Percentiles rank a stretch among this genome's conserved stretches.
Conservation (phyloP, 345 rosid species). For the Aurinia saxatilis region DNA sequence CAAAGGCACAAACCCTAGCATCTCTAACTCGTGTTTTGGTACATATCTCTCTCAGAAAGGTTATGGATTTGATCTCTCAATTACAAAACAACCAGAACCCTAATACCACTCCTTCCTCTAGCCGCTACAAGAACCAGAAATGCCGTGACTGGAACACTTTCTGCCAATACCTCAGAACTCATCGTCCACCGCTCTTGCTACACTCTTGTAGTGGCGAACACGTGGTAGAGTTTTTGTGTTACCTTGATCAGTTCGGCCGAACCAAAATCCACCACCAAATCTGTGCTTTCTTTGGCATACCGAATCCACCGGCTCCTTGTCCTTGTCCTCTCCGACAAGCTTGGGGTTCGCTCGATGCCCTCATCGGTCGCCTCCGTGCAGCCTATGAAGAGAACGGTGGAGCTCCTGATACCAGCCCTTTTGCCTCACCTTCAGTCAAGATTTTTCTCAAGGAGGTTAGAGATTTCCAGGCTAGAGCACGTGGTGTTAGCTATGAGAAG, state of each 20-base stretch:
- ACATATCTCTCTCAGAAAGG: no score
- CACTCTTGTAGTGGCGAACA: conserved; percentile 71
- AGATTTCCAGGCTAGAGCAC: conserved; percentile 79
- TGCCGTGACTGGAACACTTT: conserved; percentile 90
- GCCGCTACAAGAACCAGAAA: conserved; percentile 86
- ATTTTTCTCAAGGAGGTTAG: conserved; percentile 72
- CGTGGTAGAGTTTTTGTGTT: conserved; percentile 69
- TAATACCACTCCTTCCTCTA: conserved; percentile 29
- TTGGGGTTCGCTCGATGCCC: conserved; percentile 94
- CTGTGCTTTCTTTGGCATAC: conserved; percentile 79
- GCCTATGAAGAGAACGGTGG: conserved; percentile 90
- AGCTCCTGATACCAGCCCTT: conserved; percentile 69
- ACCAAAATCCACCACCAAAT: conserved; percentile 50
- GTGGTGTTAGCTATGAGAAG: conserved; percentile 89
- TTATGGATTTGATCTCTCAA: conserved; percentile 40
- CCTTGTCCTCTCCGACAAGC: conserved; percentile 91
- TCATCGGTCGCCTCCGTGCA: conserved; percentile 82
- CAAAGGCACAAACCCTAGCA: no score
- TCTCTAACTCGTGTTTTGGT: no score
- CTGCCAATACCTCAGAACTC: conserved; percentile 76
- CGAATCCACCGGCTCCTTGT: conserved; percentile 83
- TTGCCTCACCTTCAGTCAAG: conserved; percentile 79
- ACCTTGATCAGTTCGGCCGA: conserved; percentile 23
- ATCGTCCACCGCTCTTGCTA: conserved; percentile 68
- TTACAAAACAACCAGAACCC: background rate